phyloP scores from a whole-genome alignment of 768 basidiomycete species.

The Lentinula sp. region DNA sequence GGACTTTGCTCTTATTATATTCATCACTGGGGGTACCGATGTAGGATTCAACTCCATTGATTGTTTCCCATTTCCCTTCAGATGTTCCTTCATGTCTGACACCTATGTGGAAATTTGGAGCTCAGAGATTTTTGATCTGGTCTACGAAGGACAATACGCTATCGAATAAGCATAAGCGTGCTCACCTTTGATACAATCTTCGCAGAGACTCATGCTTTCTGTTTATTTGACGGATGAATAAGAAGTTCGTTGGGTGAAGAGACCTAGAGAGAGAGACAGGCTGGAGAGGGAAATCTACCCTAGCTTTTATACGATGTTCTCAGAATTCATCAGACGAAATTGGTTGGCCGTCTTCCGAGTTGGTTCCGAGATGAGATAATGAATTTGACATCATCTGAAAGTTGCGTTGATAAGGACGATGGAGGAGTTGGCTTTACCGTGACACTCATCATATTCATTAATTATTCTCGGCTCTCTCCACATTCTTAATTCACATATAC shows the following conservation, averaged over 20 bases:
- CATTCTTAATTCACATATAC: too few relatives aligned
- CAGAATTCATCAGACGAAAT: background rate
- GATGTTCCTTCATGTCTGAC: background rate
- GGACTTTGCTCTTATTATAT: constrained; percentile 29
- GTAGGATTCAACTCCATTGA: constrained; percentile 33
- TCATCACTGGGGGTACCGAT: constrained; percentile 30
- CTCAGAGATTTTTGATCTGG: too few relatives aligned
- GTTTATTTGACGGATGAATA: background rate
- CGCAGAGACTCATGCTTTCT: constrained; percentile 3
- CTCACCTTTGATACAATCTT: constrained; percentile 1
- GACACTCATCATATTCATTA: too few relatives aligned
- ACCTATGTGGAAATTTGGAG: background rate
- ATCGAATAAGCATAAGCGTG: background rate
- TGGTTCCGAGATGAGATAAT: too few relatives aligned
- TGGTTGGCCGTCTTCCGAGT: too few relatives aligned
- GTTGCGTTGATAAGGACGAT: too few relatives aligned
- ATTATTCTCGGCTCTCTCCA: too few relatives aligned
- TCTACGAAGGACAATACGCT: background rate
- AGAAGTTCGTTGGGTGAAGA: background rate
- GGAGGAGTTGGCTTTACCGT: too few relatives aligned
- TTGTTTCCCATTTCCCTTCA: constrained; percentile 25
- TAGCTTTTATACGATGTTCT: background rate
- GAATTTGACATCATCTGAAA: too few relatives aligned
- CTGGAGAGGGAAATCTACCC: too few relatives aligned
- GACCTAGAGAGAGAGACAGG: background rate